Conservation (phyloP, 2,329 filamentous ascomycete species). For the Rasamsonia emersonii region DNA sequence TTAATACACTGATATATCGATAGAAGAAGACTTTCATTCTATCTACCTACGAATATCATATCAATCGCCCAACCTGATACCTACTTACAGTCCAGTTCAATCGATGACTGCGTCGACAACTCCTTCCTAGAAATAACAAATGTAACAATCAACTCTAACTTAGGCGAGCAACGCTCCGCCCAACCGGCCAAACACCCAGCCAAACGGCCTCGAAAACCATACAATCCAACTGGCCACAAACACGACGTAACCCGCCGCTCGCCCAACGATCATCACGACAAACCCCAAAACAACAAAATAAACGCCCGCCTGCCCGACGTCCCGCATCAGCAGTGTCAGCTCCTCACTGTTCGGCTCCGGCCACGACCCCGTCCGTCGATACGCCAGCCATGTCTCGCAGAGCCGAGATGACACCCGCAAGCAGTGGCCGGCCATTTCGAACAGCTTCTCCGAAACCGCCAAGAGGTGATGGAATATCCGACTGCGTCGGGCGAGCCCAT, state of each 20-base stretch:
- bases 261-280: conserved; percentile 21
- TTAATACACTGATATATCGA: too few species aligned
- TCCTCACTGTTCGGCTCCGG: conserved; percentile 21
- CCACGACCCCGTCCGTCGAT: conserved; percentile 24
- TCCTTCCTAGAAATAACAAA: too few species aligned
- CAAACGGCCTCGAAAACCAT: conserved; percentile 28
- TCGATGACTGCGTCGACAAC: too few species aligned
- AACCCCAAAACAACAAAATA: conserved; percentile 27
- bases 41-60: too few species aligned
- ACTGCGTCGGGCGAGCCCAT: conserved; percentile 14
- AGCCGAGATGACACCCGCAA: conserved; percentile 19
- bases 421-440: conserved; percentile 25
- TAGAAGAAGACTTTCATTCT: too few species aligned
- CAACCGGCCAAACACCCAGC: conserved; percentile 21
- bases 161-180: conserved; percentile 20
- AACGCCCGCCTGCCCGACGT: conserved; percentile 23
- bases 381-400: conserved; percentile 17
- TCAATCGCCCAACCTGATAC: too few species aligned
- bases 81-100: too few species aligned
- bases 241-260: conserved; percentile 23
- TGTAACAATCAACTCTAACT: conserved; percentile 12
- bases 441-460: conserved; percentile 16
- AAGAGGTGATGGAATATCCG: conserved; percentile 18
- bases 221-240: conserved; percentile 27
- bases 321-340: conserved; percentile 19